A percentile compares a stretch with the other conserved stretches of the same genome.
These are phyloP conservation scores for Rhizopogon sp. DNA, from an alignment of 768 basidiomycete species.

Conservation along the genomic window DNA sequence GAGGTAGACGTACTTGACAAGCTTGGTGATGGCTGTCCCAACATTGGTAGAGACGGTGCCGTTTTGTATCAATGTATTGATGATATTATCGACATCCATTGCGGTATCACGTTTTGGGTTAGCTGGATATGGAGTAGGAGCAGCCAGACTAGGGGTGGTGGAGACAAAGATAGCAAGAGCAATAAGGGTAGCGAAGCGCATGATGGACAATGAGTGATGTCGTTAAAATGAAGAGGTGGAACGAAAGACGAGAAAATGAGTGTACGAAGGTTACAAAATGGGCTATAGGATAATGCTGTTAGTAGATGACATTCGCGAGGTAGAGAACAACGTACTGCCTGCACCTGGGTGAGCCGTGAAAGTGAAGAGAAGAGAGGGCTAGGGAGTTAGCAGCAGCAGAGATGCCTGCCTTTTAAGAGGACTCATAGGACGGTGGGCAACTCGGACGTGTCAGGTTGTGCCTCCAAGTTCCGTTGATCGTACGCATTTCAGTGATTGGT, in stretches of 20 bases:
- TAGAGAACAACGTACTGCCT: not conserved
- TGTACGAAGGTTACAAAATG: not conserved
- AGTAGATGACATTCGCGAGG: not conserved
- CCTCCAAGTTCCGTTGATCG: not conserved
- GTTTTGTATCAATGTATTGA: not conserved
- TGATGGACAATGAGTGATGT: not conserved
- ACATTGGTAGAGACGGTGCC: not conserved
- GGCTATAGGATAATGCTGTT: not conserved
- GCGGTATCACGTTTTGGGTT: not conserved
- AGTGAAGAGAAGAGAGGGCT: not conserved
- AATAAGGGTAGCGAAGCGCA: not conserved
- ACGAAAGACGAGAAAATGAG: not conserved
- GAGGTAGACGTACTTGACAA: not conserved
- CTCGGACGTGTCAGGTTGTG: too few species aligned
- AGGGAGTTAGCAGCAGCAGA: too few species aligned
- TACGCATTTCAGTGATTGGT: not conserved
- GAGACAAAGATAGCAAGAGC: not conserved
- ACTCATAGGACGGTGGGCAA: not conserved
- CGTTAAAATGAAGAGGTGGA: not conserved
- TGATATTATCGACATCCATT: not conserved
- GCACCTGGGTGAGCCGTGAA: not conserved
- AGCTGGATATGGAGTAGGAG: not conserved
- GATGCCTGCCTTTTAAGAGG: not conserved
- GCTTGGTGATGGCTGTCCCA: not conserved
- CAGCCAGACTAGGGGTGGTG: not conserved